A percentile compares a stretch with the other conserved stretches of the same genome.
These are phyloP conservation scores for Termitomyces sp. DNA, from an alignment of 768 basidiomycete species.

Conservation along the genomic window DNA sequence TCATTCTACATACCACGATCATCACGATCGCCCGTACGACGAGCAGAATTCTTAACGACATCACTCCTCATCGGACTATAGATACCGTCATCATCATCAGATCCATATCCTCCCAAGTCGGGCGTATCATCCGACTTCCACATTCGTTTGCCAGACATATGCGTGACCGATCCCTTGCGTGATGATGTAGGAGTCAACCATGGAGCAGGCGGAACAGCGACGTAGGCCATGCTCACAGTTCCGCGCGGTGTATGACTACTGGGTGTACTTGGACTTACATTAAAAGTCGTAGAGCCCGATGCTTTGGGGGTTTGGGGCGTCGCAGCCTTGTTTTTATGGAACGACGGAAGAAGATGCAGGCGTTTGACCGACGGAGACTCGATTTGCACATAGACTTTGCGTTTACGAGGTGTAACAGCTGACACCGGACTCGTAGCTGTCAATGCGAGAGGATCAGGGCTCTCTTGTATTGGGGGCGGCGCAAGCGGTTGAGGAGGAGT, in stretches of 20 bases:
- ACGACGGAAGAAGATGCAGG: slow-evolving; percentile 27
- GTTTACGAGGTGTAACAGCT: slow-evolving; percentile 60
- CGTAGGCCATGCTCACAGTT: slow-evolving; percentile 37
- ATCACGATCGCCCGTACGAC: slow-evolving; percentile 70
- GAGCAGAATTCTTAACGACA: slow-evolving; percentile 43
- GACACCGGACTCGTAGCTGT: slow-evolving; percentile 20
- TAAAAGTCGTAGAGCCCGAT: slow-evolving; percentile 8
- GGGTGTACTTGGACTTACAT: not conserved
- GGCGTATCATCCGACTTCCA: slow-evolving; percentile 31
- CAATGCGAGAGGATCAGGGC: slow-evolving; percentile 55
- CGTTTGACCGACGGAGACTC: slow-evolving; percentile 66
- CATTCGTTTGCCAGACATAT: slow-evolving; percentile 13
- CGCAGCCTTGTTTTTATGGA: slow-evolving; percentile 12
- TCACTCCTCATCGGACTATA: slow-evolving; percentile 28
- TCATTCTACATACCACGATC: slow-evolving; percentile 50
- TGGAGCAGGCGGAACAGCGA: slow-evolving; percentile 40
- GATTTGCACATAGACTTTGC: slow-evolving; percentile 57
- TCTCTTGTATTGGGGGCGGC: slow-evolving; percentile 28
- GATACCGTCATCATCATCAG: slow-evolving; percentile 36
- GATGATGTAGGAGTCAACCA: slow-evolving; percentile 41
- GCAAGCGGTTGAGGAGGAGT: slow-evolving; percentile 18
- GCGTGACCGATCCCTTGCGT: slow-evolving; percentile 20
- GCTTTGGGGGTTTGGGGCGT: slow-evolving; percentile 26
- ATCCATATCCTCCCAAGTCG: slow-evolving; percentile 56
- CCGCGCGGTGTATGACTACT: slow-evolving; percentile 28